Evolutionary conservation across 1,284 basidiomycete genomes (phyloP), one percentile per base, ranked within the genome.

Genomic region (Pterulicium gracile): DNA sequence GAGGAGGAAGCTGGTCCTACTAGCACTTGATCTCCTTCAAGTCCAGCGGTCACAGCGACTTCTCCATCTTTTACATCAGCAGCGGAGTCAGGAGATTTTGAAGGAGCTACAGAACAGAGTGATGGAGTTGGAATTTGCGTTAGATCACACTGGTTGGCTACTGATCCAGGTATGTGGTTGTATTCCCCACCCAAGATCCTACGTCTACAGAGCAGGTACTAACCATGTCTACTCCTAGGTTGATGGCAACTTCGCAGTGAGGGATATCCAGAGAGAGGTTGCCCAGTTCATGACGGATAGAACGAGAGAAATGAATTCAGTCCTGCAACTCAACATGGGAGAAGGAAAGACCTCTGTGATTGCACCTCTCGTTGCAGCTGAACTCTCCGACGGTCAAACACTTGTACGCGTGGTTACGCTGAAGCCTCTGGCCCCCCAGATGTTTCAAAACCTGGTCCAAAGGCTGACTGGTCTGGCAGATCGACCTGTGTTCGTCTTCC

Each of bases 281-380:
- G 67, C 73, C 1, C 45, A 53, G 3, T 61, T 73, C 43, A 79
- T 79, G 75, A 69, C 73, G n/a, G n/a, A 47, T 52, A 0, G 74
- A 76, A 1, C 39, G 48, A 2, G 0, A 48, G 49, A 1, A 53
- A 5, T 7, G 15, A 78, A 67, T 43, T 64, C 64, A 0, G 54
- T 64, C 2, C 58, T 73, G 24, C 75, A 78, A 47, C 64, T 79
- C 15, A 76, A 77, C 41, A 77, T 78, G 76, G 75, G 75, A 1
- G 75, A 77, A 50, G 76, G 76, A 3, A 77, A 77, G 50, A 69
- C 74, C 1, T 70, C 72, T 0, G 75, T 76, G 3, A 77, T 77
- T 21, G 61, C 70, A 0, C 74, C 75, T 1, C 57, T 76, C 14
- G 58, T 63, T 17, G 58, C 64, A 0, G 55, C 62, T 0, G 49